Conservation (phyloP, 371 early-diverging fungal species). For the Chytridiales sp. region DNA sequence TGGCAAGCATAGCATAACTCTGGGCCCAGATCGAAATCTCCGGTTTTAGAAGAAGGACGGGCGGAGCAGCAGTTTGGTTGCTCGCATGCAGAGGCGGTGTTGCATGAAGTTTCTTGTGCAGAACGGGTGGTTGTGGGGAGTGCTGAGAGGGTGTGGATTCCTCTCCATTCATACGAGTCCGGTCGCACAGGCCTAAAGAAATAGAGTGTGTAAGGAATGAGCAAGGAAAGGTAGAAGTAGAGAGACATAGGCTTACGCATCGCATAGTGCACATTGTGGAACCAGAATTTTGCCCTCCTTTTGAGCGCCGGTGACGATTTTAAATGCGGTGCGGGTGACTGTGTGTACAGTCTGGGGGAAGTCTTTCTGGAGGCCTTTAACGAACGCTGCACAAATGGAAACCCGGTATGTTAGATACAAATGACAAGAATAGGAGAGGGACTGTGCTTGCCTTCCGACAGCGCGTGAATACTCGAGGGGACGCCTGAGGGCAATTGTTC, state of each 20-base stretch:
- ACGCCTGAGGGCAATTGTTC: too few relatives aligned
- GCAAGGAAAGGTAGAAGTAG: not conserved
- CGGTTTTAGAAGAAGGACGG: not conserved
- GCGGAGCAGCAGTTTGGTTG: not conserved
- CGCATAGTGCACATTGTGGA: conserved; percentile 34
- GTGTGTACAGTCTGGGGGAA: conserved; percentile 88
- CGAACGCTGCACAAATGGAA: too few relatives aligned
- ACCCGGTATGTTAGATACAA: conserved; percentile 22
- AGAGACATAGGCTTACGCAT: conserved; percentile 25
- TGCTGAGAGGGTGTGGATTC: conserved; percentile 6
- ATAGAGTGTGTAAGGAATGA: not conserved
- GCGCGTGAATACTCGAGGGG: conserved; percentile 17
- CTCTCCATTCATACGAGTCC: conserved; percentile 3
- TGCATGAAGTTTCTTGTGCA: too few relatives aligned
- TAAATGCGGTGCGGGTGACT: conserved; percentile 78
- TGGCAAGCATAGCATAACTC: conserved; percentile 38
- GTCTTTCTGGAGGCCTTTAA: conserved; percentile 73
- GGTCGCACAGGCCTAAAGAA: conserved; percentile 1
- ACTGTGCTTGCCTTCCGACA: not conserved
- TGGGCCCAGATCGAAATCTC: conserved; percentile 1
- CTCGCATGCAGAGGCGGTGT: too few relatives aligned
- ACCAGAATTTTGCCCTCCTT: conserved; percentile 6
- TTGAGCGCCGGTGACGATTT: conserved; percentile 50
- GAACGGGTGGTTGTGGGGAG: not conserved
- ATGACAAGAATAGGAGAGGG: not conserved